phyloP scores from a whole-genome alignment of 2,329 filamentous ascomycete genomes.

The Talaromyces sp. region DNA sequence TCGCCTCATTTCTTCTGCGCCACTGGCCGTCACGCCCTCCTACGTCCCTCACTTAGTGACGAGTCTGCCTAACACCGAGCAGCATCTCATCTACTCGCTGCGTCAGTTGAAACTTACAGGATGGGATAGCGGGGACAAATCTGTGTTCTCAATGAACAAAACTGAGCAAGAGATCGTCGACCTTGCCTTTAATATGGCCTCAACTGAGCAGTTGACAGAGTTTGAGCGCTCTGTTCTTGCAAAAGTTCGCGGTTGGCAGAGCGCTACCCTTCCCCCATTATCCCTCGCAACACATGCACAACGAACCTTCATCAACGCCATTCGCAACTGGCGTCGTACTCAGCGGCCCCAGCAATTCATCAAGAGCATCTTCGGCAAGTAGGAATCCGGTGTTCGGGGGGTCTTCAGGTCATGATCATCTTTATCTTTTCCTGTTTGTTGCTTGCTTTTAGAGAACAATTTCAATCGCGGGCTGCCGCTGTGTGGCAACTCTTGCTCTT shows the following conservation, averaged over 20 bases:
- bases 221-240: neutral
- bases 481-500: neutral
- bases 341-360: neutral
- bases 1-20: neutral
- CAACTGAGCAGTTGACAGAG: neutral
- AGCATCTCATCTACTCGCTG: neutral
- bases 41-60: neutral
- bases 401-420: neutral
- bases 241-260: neutral
- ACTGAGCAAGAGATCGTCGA: neutral
- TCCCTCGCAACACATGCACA: neutral
- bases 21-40: neutral
- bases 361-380: neutral
- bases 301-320: neutral
- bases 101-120: neutral
- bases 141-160: neutral
- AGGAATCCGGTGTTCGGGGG: neutral
- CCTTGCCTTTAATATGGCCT: neutral
- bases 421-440: neutral
- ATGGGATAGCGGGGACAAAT: neutral
- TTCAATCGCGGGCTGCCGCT: neutral
- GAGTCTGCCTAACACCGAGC: neutral
- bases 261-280: neutral
- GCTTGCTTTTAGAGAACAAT: neutral
- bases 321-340: neutral